Evolutionary conservation across 1,139 yeast species (phyloP), one percentile per base, ranked within the genome.

Genomic region (Geotrichum cucujoidarum): DNA sequence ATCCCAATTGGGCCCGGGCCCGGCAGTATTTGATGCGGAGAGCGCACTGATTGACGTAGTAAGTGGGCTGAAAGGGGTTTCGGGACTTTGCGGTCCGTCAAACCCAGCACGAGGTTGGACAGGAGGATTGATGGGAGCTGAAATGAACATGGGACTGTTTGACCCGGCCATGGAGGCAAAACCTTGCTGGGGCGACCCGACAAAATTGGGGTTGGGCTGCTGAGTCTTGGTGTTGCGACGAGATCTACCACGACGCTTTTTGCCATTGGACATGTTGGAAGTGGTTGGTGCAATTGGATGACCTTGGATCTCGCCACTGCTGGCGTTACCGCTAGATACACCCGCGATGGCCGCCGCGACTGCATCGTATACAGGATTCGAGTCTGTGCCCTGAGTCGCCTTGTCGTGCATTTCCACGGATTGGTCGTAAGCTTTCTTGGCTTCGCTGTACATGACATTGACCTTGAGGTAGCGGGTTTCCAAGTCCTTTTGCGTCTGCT

Each of bases 381-480:
- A 27, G 3, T 47, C 50, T 11, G n/a, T 37, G 11, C 33, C 37
- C 10, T 42, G 42, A 2, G 38, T 6, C 6, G 20, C 31, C 24
- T 40, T 43, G 22, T 42, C 32, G 27, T 47, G 37, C 25, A 38
- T 32, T 11, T 42, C 40, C 2, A 50, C 38, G 3, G 59, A 56
- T 37, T 53, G 56, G 31, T 49, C 51, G 42, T 59, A 54, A 5
- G 57, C 53, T 27, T 53, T 55, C 14, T 55, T 55, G 1, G 69
- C 66, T 17, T 59, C 63, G 40, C 63, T 62, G 44, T 62, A 66
- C 40, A 57, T 56, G 24, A 58, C 54, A 41, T 61, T 60, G n/a
- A 63, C 66, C 36, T 56, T 55, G 13, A 66, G 53, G 41, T 67
- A 66, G 2, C 68, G 53, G 37, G 60, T 53, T 47, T 65, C 70